phyloP scores from a whole-genome alignment of 805 yeast species.

The Wickerhamiella azyma region DNA sequence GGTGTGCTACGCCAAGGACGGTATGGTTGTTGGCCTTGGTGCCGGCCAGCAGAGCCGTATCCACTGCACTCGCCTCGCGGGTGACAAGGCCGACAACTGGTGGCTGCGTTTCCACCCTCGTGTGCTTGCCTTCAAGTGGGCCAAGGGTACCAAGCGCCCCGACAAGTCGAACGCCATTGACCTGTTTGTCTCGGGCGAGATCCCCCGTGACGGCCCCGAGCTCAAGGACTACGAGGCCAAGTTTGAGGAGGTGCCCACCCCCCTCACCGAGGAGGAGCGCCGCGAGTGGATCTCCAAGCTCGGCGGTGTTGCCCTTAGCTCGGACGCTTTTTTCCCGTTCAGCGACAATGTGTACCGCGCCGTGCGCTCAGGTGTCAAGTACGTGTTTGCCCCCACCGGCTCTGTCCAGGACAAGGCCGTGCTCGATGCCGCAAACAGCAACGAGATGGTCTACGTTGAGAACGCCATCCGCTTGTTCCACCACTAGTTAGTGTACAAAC shows the following conservation, averaged over 20 bases:
- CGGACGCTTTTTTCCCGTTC: conserved; percentile 99
- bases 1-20: conserved; percentile 95
- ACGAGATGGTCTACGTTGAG: conserved; percentile 83
- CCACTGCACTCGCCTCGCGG: conserved; percentile 98
- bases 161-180: conserved; percentile 98
- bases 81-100: conserved; percentile 99
- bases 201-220: conserved; percentile 87
- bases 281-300: conserved; percentile 73
- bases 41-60: conserved; percentile 99
- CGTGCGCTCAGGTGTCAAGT: conserved; percentile 90
- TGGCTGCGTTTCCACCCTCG: conserved; percentile 98
- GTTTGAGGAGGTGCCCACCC: conserved; percentile 71
- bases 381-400: conserved; percentile 93
- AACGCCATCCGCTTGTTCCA: conserved; percentile 97
- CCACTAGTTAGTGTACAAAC: too few species aligned
- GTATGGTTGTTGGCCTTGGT: conserved; percentile 98
- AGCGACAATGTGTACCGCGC: conserved; percentile 98
- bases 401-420: conserved; percentile 97
- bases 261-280: conserved; percentile 72
- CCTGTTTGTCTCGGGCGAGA: conserved; percentile 78
- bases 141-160: conserved; percentile 95
- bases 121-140: conserved; percentile 90
- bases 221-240: conserved; percentile 82
- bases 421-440: conserved; percentile 86
- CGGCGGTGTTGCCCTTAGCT: conserved; percentile 76